Percentiles rank a stretch among this genome's conserved stretches.
Conservation (phyloP, 768 basidiomycete genomes). For the Leucosporidium scottii region DNA sequence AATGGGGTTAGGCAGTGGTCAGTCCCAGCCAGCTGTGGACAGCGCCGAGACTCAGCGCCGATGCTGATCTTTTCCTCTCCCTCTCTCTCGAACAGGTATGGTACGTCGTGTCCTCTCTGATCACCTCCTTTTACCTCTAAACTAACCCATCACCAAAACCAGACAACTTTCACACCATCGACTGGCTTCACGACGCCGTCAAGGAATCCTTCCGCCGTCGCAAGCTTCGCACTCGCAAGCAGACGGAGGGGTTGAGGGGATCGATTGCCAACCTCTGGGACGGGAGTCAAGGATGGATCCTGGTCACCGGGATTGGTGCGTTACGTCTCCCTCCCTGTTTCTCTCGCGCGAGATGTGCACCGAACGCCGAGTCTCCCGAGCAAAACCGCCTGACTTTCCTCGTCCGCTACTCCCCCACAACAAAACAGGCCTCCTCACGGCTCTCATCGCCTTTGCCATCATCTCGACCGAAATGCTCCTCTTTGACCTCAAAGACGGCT, state of each 20-base stretch:
- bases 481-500: constrained; percentile 88
- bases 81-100: background rate
- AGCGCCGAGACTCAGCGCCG: no score
- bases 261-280: constrained; percentile 27
- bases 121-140: background rate
- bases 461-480: constrained; percentile 78
- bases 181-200: constrained; percentile 88
- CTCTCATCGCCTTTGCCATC: constrained; percentile 68
- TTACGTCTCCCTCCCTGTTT: constrained; percentile 52
- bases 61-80: background rate
- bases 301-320: constrained; percentile 65
- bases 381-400: no score
- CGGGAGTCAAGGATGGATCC: constrained; percentile 53
- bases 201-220: constrained; percentile 35
- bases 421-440: constrained; percentile 62
- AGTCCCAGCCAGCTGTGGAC: constrained; percentile 18
- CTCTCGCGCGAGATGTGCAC: constrained; percentile 39
- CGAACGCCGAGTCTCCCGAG: no score
- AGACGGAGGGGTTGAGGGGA: constrained; percentile 23
- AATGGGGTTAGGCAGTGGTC: constrained; percentile 43
- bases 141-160: background rate
- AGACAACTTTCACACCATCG: constrained; percentile 42
- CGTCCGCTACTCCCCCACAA: background rate
- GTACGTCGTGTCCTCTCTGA: background rate
- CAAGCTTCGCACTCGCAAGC: constrained; percentile 18